Evolutionary conservation across 306 rosid species (phyloP), one percentile per base, ranked within the genome.

Genomic region (Citrullus mucosospermus): DNA sequence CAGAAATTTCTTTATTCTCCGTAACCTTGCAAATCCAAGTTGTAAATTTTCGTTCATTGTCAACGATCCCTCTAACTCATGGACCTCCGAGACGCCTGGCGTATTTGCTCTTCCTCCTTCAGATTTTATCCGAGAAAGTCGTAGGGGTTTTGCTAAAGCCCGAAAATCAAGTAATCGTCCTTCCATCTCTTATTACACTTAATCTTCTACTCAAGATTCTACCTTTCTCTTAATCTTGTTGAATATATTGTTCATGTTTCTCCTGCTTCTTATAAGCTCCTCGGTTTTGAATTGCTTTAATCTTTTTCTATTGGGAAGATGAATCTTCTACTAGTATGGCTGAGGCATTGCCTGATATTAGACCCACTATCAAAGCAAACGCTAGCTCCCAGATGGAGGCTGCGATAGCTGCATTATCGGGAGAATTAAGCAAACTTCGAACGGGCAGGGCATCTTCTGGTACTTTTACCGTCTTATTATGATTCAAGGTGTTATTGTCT

Each of bases 401-500:
- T 38, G 91, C 91, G 15, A 84, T 91, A 66, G 71, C 87, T 55
- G 96, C 97, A 39, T 85, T 95, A 78, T 87, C 91, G 2, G 85
- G 84, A 38, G 99, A 95, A 30, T 81, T 95, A 51, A 87, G 73
- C 87, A 92, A 95, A 75, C 90, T 89, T 51, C 80, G 97, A 34
- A 89, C 99, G 11, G 99, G 99, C 82, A 90, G 99, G 84, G 99
- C 99, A 68, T 83, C 99, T 28, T 81, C 99, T 62, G 99, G 99
- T 95, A 83, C 81, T 61, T 79, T 48, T 69, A 30, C 50, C 73
- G 44, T 66, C 48, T 6, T 39, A 68, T 68, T 12, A 4, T 43
- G 7, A 17, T 48, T 48, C 7, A 56, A 48, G 77, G 39, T 28
- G 14, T 9, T 9, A 6, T 25, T 71, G 5, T 71, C 43, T 71